phyloP scores from a whole-genome alignment of 352 stramenopile genomes.

The Phytophthora fragariaefolia region DNA sequence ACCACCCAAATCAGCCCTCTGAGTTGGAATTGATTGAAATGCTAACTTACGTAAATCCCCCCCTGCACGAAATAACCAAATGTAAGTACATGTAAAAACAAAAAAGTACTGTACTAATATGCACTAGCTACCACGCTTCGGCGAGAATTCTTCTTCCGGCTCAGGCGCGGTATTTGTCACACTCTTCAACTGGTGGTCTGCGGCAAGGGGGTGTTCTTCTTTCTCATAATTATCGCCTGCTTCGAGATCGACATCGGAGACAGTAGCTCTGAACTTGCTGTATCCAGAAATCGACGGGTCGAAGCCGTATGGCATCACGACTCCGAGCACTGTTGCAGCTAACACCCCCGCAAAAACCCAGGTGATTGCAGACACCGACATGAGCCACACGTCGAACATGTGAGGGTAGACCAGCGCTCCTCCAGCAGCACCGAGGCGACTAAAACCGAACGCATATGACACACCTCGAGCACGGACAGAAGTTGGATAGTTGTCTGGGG shows the following conservation, averaged over 20 bases:
- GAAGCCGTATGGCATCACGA: slow-evolving; percentile 33
- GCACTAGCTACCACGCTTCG: background rate
- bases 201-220: background rate
- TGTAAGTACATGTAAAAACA: too few species aligned
- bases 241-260: slow-evolving; percentile 23
- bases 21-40: too few species aligned
- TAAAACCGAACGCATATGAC: slow-evolving; percentile 33
- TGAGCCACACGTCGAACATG: slow-evolving; percentile 43
- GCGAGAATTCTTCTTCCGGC: background rate
- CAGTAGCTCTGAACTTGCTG: background rate
- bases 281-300: slow-evolving; percentile 2
- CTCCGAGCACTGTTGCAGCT: slow-evolving; percentile 16
- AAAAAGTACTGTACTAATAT: too few species aligned
- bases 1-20: too few species aligned
- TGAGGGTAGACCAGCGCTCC: slow-evolving; percentile 37
- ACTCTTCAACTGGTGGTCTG: background rate
- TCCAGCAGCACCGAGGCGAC: slow-evolving; percentile 23
- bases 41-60: too few species aligned
- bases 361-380: slow-evolving; percentile 36
- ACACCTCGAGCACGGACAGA: slow-evolving; percentile 31
- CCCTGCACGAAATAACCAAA: too few species aligned
- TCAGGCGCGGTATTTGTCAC: background rate
- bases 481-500: slow-evolving; percentile 24
- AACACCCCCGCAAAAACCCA: slow-evolving; percentile 39
- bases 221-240: slow-evolving; percentile 1